Evolutionary conservation across 768 basidiomycete genomes (phyloP), one percentile per base, ranked within the genome.

Genomic region (Agaricus sinodeliciosus): DNA sequence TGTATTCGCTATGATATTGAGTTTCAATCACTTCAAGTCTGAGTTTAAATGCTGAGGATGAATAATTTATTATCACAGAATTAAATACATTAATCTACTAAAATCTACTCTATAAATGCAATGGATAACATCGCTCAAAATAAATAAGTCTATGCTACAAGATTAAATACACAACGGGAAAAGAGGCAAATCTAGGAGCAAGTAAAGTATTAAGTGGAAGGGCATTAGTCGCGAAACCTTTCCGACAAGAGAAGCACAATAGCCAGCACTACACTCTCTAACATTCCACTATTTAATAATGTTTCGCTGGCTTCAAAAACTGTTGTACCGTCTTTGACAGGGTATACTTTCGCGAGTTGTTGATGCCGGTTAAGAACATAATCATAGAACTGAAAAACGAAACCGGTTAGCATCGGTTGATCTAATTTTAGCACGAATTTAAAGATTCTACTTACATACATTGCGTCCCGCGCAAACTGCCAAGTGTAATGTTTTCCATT

Each of bases 401-500:
- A 26, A 22, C 22, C 9, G 15, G 11, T n/a, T 22, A 15, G 18
- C 15, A 13, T 53, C 27, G 40, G 25, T 46, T 22, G 8, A 12
- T 27, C 9, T 7, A 3, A 11, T 3, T 37, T 12, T 7, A 16
- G 12, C 7, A 27, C 16, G 16, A 7, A 31, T 11, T 18, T 3
- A 36, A 13, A 16, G 36, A 9, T 31, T 31, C 11, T 28, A 53
- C 51, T 46, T 26, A 53, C 51, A 53, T 53, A 53, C 51, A 53
- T 53, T 9, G 51, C 51, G 34, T 53, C 51, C 16, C 51, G 51
- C 13, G 51, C 51, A 25, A 53, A 53, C 22, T 53, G 51, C 51
- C 51, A 53, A n/a, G 51, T 53, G 18, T 53, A 53, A 40, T 53
- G 51, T 19, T 47, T 53, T 27, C 51, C 51, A n/a, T 47, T 43